Evolutionary conservation across 2,329 filamentous ascomycete species (phyloP).

Genomic region (Boeremia exigua): DNA sequence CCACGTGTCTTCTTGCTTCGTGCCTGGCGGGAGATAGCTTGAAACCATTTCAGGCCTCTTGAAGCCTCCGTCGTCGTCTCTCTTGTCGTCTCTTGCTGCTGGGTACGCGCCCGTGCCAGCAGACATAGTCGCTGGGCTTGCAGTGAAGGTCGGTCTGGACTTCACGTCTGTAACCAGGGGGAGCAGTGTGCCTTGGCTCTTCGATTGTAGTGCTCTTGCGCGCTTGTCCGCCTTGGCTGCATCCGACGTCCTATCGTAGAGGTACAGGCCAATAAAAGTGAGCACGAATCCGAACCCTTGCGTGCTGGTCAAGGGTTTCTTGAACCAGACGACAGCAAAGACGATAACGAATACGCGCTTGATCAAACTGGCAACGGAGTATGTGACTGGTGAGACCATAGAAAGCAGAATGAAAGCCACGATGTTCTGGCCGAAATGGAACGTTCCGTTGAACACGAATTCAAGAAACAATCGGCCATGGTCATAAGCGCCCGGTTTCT

Average conservation of each 20-base stretch:
- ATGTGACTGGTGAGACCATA: constrained; percentile 94
- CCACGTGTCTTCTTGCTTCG: constrained; percentile 89
- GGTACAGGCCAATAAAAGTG: constrained; percentile 89
- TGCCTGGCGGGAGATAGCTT: constrained; percentile 76
- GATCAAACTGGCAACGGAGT: constrained; percentile 93
- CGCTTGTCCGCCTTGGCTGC: constrained; percentile 86
- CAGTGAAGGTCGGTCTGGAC: constrained; percentile 45
- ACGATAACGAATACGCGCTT: constrained; percentile 98
- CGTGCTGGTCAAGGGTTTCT: constrained; percentile 80
- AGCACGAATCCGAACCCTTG: constrained; percentile 86
- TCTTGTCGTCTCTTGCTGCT: constrained; percentile 58
- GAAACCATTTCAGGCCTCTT: constrained; percentile 47
- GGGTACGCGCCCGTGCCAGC: constrained; percentile 44
- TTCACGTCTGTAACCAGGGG: constrained; percentile 61
- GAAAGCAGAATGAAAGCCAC: constrained; percentile 91
- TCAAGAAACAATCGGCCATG: constrained; percentile 72
- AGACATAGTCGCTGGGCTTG: constrained; percentile 47
- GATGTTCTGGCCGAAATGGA: constrained; percentile 96
- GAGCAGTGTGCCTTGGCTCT: constrained; percentile 68
- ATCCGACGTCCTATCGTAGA: constrained; percentile 92
- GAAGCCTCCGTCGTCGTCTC: constrained; percentile 60
- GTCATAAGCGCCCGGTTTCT: constrained; percentile 75
- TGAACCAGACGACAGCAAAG: constrained; percentile 95
- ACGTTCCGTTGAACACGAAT: constrained; percentile 95
- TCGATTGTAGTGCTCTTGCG: constrained; percentile 68